Evolutionary conservation across 2,329 filamentous ascomycete genomes (phyloP).

Genomic region (Zymoseptoria tritici): DNA sequence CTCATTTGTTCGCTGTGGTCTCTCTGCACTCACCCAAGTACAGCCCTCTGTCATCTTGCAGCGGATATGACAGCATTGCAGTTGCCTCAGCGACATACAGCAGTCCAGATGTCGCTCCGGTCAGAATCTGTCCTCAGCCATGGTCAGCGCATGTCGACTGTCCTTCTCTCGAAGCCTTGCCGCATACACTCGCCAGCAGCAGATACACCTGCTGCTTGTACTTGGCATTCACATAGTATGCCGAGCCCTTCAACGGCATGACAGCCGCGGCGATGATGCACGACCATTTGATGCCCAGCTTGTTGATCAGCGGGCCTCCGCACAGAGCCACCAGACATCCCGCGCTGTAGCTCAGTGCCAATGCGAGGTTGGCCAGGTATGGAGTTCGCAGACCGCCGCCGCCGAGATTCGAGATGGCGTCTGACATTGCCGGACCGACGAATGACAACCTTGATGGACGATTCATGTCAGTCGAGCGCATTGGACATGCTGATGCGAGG

Average conservation of each 20-base stretch:
- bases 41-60: slow-evolving; percentile 29
- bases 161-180: too few relatives aligned
- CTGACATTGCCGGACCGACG: slow-evolving; percentile 18
- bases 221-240: slow-evolving; percentile 30
- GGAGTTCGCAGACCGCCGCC: slow-evolving; percentile 19
- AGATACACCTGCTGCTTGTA: slow-evolving; percentile 28
- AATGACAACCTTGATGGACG: slow-evolving; percentile 7
- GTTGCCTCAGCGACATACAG: slow-evolving; percentile 31
- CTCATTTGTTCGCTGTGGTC: too few relatives aligned
- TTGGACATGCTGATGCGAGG: not conserved
- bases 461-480: not conserved
- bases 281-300: slow-evolving; percentile 33
- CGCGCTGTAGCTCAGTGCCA: slow-evolving; percentile 17
- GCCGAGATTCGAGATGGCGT: slow-evolving; percentile 20
- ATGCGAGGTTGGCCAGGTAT: slow-evolving; percentile 19
- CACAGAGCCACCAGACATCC: slow-evolving; percentile 19
- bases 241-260: slow-evolving; percentile 31
- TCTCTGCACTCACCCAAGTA: slow-evolving; percentile 21
- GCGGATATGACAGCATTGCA: slow-evolving; percentile 33
- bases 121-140: slow-evolving; percentile 13
- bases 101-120: slow-evolving; percentile 16
- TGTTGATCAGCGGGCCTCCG: slow-evolving; percentile 35
- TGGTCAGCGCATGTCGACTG: too few relatives aligned
- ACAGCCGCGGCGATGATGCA: slow-evolving; percentile 32
- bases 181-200: slow-evolving; percentile 24